phyloP scores from a whole-genome alignment of 139 green algal genomes.

The Auxenochlorella pyrenoidosa region DNA sequence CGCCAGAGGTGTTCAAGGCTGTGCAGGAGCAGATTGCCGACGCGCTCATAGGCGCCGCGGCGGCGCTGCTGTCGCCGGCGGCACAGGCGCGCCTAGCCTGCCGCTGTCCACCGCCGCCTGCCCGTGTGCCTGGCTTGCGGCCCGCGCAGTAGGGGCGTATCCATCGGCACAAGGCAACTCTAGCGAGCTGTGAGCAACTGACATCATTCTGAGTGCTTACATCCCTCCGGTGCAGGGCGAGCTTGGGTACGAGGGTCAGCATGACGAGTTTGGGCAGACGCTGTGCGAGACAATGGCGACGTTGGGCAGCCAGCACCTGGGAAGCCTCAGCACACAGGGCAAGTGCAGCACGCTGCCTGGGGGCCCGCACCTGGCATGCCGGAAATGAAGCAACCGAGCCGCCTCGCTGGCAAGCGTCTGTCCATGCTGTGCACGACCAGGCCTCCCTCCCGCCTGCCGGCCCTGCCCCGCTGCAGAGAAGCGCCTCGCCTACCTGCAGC shows the following conservation, averaged over 20 bases:
- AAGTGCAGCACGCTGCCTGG: too few relatives aligned
- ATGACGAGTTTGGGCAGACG: conserved; percentile 72
- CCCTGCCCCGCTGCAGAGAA: background rate
- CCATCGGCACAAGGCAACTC: too few relatives aligned
- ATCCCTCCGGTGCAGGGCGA: conserved; percentile 14
- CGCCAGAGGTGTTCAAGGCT: conserved; percentile 43
- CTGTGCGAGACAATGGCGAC: conserved; percentile 68
- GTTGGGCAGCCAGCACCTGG: conserved; percentile 64
- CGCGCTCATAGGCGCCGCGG: conserved; percentile 54
- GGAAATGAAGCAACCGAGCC: too few relatives aligned
- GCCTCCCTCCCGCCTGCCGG: background rate
- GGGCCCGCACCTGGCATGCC: too few relatives aligned
- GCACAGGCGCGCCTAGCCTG: background rate
- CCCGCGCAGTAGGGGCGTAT: too few relatives aligned
- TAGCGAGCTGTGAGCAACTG: too few relatives aligned
- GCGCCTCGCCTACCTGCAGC: conserved; percentile 36
- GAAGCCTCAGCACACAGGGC: conserved; percentile 26
- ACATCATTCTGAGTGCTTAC: background rate
- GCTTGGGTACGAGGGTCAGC: conserved; percentile 66
- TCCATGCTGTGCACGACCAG: background rate
- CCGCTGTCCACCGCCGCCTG: too few relatives aligned
- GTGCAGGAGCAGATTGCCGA: conserved; percentile 63
- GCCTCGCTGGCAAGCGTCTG: too few relatives aligned
- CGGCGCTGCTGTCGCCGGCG: conserved; percentile 47
- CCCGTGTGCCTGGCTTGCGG: too few relatives aligned